Evolutionary conservation across 139 green algal species (phyloP).

Genomic region (Micromonas commoda): DNA sequence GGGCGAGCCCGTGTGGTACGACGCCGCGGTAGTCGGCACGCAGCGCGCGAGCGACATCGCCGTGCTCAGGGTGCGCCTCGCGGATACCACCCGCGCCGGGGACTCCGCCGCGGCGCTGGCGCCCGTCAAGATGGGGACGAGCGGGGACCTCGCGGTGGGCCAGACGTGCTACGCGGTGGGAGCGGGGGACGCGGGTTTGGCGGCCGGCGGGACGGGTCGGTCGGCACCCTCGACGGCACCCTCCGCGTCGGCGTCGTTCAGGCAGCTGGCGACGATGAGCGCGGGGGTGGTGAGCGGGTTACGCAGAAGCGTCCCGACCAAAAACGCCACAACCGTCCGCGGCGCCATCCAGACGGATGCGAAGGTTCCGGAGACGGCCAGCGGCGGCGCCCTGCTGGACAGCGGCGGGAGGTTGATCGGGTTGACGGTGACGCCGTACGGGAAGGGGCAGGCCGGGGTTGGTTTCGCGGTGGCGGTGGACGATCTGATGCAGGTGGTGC

Average conservation of each 20-base stretch:
- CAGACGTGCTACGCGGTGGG: not conserved
- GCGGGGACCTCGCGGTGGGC: not conserved
- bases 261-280: not conserved
- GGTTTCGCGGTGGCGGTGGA: constrained; percentile 2
- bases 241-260: not conserved
- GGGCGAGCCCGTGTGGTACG: not conserved
- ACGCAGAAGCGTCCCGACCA: not conserved
- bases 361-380: not conserved
- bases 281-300: not conserved
- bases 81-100: no score
- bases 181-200: not conserved
- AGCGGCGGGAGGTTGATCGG: constrained; percentile 1
- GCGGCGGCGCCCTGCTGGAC: constrained; percentile 6
- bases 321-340: not conserved
- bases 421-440: not conserved
- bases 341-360: constrained; percentile 6
- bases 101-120: no score
- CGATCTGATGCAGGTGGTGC: not conserved
- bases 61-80: no score
- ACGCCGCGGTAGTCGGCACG: not conserved
- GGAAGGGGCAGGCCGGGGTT: not conserved
- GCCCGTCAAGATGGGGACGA: no score
- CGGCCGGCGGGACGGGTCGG: not conserved
- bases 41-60: not conserved
- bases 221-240: not conserved